Percentiles rank a stretch among this genome's conserved stretches.
phyloP scores from a whole-genome alignment of 805 yeast species.

The Suhomyces sp. region DNA sequence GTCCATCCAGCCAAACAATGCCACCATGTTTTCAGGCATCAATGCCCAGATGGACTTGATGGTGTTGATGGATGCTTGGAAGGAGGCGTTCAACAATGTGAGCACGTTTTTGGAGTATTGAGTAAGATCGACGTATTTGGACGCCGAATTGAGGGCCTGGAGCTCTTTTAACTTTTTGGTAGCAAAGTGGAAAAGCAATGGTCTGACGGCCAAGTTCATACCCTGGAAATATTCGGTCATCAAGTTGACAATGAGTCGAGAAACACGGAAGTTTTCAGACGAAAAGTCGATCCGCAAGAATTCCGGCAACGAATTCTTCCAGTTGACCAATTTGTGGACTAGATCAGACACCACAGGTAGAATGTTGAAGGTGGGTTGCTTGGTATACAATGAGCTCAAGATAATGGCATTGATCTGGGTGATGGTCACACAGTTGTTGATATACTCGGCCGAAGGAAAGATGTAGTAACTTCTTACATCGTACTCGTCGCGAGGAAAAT shows the following conservation, averaged over 20 bases:
- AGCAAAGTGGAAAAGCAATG: slow-evolving; percentile 72
- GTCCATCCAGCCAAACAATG: slow-evolving; percentile 84
- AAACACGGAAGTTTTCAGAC: slow-evolving; percentile 50
- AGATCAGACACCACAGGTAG: slow-evolving; percentile 69
- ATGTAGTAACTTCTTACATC: slow-evolving; percentile 66
- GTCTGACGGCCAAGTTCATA: slow-evolving; percentile 73
- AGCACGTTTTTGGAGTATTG: slow-evolving; percentile 65
- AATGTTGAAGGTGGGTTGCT: slow-evolving; percentile 73
- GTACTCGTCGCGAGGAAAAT: slow-evolving; percentile 34
- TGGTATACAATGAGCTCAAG: slow-evolving; percentile 64
- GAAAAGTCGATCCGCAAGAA: slow-evolving; percentile 64
- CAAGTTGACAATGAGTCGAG: slow-evolving; percentile 66
- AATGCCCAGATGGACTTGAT: slow-evolving; percentile 72
- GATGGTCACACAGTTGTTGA: slow-evolving; percentile 72
- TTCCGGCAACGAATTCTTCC: slow-evolving; percentile 66
- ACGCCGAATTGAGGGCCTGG: slow-evolving; percentile 36
- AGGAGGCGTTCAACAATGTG: slow-evolving; percentile 69
- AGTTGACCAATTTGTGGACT: slow-evolving; percentile 60
- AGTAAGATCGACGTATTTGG: slow-evolving; percentile 60
- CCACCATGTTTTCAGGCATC: slow-evolving; percentile 77
- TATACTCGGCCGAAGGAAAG: slow-evolving; percentile 75
- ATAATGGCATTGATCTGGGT: slow-evolving; percentile 77
- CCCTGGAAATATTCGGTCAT: slow-evolving; percentile 86
- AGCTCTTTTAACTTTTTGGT: slow-evolving; percentile 57
- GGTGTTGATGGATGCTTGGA: slow-evolving; percentile 77